These are phyloP conservation scores for Aspergillus pseudoterreus DNA, from an alignment of 2,329 filamentous ascomycete species.

Conservation along the genomic window DNA sequence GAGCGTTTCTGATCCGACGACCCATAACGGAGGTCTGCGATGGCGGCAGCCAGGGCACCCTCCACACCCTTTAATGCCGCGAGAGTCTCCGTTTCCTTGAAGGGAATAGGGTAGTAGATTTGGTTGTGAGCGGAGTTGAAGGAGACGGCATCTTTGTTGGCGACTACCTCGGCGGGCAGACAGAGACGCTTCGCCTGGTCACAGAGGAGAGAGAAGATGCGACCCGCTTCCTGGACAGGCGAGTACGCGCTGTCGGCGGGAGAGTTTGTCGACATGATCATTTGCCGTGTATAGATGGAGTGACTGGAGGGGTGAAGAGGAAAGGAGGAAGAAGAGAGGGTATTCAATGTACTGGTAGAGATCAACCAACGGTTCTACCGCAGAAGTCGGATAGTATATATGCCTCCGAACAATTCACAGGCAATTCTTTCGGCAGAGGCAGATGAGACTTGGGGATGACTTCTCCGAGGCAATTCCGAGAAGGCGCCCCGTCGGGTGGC, in stretches of 20 bases:
- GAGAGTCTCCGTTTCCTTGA: conserved; percentile 52
- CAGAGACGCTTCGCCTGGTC: conserved; percentile 31
- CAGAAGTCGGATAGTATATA: neutral
- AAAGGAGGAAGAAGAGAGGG: neutral
- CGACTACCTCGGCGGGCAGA: conserved; percentile 29
- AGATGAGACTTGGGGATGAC: conserved; percentile 3
- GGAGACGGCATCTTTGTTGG: conserved; percentile 30
- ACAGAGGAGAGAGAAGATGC: conserved; percentile 35
- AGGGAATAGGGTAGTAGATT: conserved; percentile 43
- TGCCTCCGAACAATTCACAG: neutral
- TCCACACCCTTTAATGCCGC: conserved; percentile 59
- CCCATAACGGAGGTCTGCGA: conserved; percentile 55
- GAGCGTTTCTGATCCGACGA: conserved; percentile 32
- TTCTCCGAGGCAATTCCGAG: conserved; percentile 14
- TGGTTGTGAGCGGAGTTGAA: conserved; percentile 36
- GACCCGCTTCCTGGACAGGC: conserved; percentile 33
- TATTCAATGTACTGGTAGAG: neutral
- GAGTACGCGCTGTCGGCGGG: conserved; percentile 24
- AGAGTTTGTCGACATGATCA: conserved; percentile 15
- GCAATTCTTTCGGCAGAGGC: neutral
- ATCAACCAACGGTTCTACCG: neutral
- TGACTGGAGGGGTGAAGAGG: neutral
- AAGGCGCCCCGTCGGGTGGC: conserved; percentile 12
- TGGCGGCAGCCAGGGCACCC: conserved; percentile 56
- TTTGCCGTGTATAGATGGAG: neutral